Evolutionary conservation across 129 eudicot species (phyloP).

Genomic region (Helianthus tuberosus): DNA sequence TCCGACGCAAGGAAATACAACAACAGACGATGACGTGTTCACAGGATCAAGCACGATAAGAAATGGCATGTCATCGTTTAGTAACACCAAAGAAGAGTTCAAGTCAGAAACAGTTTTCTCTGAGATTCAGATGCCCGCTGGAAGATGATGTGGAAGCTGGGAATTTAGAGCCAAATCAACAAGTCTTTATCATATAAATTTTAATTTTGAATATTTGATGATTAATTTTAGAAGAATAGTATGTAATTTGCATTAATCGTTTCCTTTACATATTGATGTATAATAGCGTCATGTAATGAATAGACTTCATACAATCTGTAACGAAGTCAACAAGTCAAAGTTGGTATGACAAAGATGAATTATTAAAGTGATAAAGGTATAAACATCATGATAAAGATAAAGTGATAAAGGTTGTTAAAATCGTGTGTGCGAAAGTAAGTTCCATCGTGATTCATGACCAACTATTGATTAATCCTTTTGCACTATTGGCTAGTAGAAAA

Average conservation of each 20-base stretch:
- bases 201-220: neutral
- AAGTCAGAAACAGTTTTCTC: conserved; percentile 29
- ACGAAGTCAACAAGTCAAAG: neutral
- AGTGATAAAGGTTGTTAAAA: neutral
- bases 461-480: neutral
- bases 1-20: conserved; percentile 6
- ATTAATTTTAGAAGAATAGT: neutral
- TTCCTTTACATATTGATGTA: conserved; percentile 6
- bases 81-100: conserved; percentile 10
- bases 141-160: neutral
- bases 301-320: neutral
- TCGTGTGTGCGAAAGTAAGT: too few relatives aligned
- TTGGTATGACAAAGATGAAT: neutral
- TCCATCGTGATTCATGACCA: neutral
- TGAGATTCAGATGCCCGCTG: neutral
- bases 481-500: conserved; percentile 1
- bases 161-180: neutral
- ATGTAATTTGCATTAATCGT: neutral
- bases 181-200: neutral
- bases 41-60: conserved; percentile 15
- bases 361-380: too few relatives aligned
- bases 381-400: neutral
- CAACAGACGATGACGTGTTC: conserved; percentile 9
- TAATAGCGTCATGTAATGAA: neutral
- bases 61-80: conserved; percentile 8